Percentiles rank a stretch among this genome's conserved stretches.
Evolutionary conservation across 768 basidiomycete genomes (phyloP).

Genomic region (Pisolithus microcarpus): DNA sequence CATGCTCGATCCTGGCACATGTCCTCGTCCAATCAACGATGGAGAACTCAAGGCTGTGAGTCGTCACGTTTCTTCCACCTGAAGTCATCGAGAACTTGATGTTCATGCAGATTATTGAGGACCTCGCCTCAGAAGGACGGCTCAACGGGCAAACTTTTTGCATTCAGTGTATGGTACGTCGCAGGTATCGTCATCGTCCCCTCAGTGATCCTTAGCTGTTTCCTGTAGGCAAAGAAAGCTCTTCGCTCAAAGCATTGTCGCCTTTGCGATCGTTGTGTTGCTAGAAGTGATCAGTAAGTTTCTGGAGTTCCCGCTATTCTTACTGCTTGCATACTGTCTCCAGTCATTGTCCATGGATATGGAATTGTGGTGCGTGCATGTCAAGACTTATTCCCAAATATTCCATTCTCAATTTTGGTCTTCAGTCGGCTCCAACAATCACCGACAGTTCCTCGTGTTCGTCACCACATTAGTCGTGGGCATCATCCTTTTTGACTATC

Average conservation of each 20-base stretch:
- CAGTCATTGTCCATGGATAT: conserved; percentile 98
- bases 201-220: neutral
- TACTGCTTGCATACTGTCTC: conserved; percentile 1
- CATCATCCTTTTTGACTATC: conserved; percentile 73
- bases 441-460: conserved; percentile 94
- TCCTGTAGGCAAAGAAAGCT: conserved; percentile 69
- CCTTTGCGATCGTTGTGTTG: conserved; percentile 82
- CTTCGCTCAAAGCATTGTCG: conserved; percentile 94
- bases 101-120: conserved; percentile 69
- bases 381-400: neutral
- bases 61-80: conserved; percentile 1
- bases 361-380: conserved; percentile 83
- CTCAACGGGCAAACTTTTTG: conserved; percentile 97
- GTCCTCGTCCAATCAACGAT: conserved; percentile 74
- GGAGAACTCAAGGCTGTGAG: conserved; percentile 81
- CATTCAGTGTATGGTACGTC: conserved; percentile 82
- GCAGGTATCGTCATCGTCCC: neutral
- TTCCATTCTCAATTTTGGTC: conserved; percentile 4
- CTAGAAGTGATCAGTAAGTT: conserved; percentile 87
- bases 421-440: conserved; percentile 85
- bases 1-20: conserved; percentile 83
- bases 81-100: neutral
- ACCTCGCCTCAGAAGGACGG: conserved; percentile 77
- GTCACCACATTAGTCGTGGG: conserved; percentile 79
- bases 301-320: neutral